Percentiles rank a stretch among this genome's conserved stretches.
These are phyloP conservation scores for Nyctanthes arbortristis DNA, from an alignment of 257 asterid genomes.

Conservation along the genomic window DNA sequence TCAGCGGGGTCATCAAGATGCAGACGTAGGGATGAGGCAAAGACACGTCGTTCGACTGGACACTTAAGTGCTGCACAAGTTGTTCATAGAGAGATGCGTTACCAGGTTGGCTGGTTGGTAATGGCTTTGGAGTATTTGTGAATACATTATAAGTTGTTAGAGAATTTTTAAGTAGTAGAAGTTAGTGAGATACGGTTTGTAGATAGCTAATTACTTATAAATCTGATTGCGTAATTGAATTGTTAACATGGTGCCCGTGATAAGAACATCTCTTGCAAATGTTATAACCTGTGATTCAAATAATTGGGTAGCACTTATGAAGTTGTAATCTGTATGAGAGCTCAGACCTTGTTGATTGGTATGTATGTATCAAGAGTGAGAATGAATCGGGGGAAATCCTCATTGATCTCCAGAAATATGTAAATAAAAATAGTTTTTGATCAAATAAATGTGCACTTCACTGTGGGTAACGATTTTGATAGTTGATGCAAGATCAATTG, in stretches of 20 bases:
- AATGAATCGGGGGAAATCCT: too few relatives aligned
- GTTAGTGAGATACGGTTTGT: background rate
- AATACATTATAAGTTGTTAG: background rate
- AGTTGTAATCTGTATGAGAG: constrained; percentile 27
- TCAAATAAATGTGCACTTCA: too few relatives aligned
- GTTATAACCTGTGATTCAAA: background rate
- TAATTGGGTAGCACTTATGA: constrained; percentile 22
- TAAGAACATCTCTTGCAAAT: background rate
- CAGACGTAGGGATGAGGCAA: constrained; percentile 54
- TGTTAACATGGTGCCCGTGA: background rate
- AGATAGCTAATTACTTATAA: background rate
- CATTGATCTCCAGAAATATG: too few relatives aligned
- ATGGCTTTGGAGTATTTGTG: background rate
- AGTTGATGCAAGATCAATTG: background rate
- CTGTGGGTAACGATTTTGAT: too few relatives aligned
- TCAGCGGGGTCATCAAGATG: constrained; percentile 33
- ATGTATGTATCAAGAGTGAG: constrained; percentile 35
- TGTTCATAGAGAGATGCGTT: background rate
- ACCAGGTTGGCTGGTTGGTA: background rate
- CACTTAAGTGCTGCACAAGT: constrained; percentile 19
- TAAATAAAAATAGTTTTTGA: too few relatives aligned
- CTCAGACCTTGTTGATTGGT: constrained; percentile 41
- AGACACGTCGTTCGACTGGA: constrained; percentile 55
- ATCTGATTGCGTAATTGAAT: background rate
- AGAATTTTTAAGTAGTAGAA: background rate